Base-by-base conservation (phyloP, 1,284 basidiomycete species). In the Ganoderma resinaceum region DNA sequence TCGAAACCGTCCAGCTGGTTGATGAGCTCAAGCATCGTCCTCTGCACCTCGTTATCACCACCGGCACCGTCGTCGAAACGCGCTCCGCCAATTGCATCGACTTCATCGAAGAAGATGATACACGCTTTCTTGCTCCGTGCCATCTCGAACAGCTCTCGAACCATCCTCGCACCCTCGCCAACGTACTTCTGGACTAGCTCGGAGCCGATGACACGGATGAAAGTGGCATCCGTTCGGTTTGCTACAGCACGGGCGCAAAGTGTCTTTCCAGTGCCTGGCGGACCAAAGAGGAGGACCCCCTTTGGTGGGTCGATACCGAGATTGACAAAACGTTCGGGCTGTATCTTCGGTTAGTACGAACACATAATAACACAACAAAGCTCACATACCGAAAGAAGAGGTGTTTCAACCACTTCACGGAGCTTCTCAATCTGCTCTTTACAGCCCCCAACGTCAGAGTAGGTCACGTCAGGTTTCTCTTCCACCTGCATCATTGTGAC, bases 401-500 rank as follows among this genome's bases (percentile, higher is more conserved):
- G 98, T 2, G 96, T 94, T 83, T 99, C 98, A 38, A 99, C 98
- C 49, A 99, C 98, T 83, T 99, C 98, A 61, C 97, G 88, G 59
- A 99, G 87, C 85, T 99, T 99, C 85, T 99, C 98, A 75, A 99
- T 99, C 82, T 99, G 98, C 80, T 99, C 98, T 83, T 99, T 99
- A 84, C 98, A 99, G 11, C 98, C 98, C 74, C 98, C 98, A 66
- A 99, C 89, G 77, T 99, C 98, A 11, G 96, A 96, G 80, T 99
- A 99, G 2, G 97, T 99, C 61, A 99, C 96, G 77, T 99, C 97
- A 1, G 97, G 97, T 80, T 99, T 97, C 83, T 99, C 97, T 81
- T 99, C 97, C 58, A 99, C 97, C 82, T 99, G 97, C 98, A 99
- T 99, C 97, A 99, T 99, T 18, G 98, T 99, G 4, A 99, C 98